Conservation (phyloP, 2,329 filamentous ascomycete species). For the Talaromyces atroroseus region DNA sequence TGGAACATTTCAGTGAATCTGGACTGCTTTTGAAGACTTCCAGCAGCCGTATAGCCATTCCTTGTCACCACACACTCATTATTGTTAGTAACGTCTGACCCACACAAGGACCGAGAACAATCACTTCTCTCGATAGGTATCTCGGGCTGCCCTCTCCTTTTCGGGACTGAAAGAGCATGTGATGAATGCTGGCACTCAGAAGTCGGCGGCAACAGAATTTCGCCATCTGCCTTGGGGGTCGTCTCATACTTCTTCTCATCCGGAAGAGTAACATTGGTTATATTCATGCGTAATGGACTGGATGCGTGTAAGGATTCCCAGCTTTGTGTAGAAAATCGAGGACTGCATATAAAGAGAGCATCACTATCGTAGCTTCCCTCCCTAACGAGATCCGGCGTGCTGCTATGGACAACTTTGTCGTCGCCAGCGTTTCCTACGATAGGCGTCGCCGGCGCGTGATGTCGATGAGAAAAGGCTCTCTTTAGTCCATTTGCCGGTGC, state of each 20-base stretch:
- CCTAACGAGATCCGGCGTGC: slow-evolving; percentile 27
- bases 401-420: not conserved
- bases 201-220: not conserved
- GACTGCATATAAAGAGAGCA: slow-evolving; percentile 34
- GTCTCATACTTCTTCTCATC: not conserved
- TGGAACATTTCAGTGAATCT: slow-evolving; percentile 32
- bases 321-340: slow-evolving; percentile 21
- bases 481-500: not conserved
- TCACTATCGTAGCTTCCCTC: slow-evolving; percentile 40
- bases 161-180: slow-evolving; percentile 2
- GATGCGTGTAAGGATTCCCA: slow-evolving; percentile 9
- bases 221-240: not conserved
- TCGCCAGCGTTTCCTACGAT: not conserved
- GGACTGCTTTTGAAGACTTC: slow-evolving; percentile 16
- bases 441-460: not conserved
- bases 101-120: not conserved
- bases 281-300: not conserved
- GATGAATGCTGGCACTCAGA: not conserved
- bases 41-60: not conserved
- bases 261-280: slow-evolving; percentile 12
- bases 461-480: slow-evolving; percentile 4
- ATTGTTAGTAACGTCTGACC: not conserved
- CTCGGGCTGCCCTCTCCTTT: slow-evolving; percentile 3
- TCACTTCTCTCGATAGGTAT: not conserved
- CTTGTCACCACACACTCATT: not conserved